Percentiles rank a stretch among this genome's conserved stretches.
Conservation (phyloP, 1,139 yeast species). For the Torulaspora pretoriensis region DNA sequence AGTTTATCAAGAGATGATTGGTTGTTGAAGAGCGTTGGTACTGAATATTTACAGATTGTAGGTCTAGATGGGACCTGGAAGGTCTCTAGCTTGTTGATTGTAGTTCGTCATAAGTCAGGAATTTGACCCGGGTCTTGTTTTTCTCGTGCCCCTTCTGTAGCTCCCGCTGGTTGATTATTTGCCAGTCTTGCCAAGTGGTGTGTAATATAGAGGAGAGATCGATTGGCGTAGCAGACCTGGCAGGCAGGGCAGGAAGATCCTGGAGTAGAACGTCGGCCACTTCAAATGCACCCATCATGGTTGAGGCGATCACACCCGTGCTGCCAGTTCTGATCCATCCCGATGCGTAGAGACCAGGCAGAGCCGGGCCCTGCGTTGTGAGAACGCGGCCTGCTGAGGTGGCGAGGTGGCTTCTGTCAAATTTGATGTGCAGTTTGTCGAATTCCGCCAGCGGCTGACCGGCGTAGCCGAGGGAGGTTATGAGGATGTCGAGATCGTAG, state of each 20-base stretch:
- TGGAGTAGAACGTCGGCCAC: conserved; percentile 63
- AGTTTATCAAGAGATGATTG: conserved; percentile 11
- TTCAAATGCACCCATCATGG: conserved; percentile 80
- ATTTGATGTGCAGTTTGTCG: conserved; percentile 47
- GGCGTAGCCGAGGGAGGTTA: conserved; percentile 80
- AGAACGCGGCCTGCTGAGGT: conserved; percentile 60
- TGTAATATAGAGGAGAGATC: conserved; percentile 34
- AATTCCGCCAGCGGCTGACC: conserved; percentile 63
- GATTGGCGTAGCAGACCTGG: conserved; percentile 29
- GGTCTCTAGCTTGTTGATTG: not conserved
- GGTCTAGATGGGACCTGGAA: not conserved
- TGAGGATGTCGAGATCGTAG: conserved; percentile 60
- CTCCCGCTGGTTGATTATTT: conserved; percentile 53
- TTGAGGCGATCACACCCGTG: conserved; percentile 84
- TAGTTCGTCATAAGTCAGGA: conserved; percentile 18
- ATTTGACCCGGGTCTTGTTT: conserved; percentile 49
- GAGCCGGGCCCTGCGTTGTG: conserved; percentile 29
- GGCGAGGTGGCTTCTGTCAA: conserved; percentile 57
- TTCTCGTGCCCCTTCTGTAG: conserved; percentile 42
- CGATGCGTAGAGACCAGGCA: conserved; percentile 64
- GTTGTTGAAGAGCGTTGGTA: not conserved
- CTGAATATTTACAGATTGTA: not conserved
- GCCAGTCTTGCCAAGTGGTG: conserved; percentile 75
- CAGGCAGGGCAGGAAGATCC: conserved; percentile 41
- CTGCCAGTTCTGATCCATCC: conserved; percentile 96